Evolutionary conservation across 2,329 filamentous ascomycete genomes (phyloP).

Genomic region (Parascedosporium putredinis): DNA sequence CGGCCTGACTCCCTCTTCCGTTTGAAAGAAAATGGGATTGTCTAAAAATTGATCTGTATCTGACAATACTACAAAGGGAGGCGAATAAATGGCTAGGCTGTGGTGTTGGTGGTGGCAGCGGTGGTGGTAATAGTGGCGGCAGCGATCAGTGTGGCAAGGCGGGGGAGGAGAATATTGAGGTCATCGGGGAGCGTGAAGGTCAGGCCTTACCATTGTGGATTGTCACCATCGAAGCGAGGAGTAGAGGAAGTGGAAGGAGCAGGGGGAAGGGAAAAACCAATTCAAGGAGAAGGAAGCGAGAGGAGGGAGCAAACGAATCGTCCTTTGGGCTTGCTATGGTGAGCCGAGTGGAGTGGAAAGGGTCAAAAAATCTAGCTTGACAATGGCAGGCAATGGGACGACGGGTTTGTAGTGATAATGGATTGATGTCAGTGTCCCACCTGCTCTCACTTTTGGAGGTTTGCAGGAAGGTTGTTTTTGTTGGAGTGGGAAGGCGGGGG

Average conservation of each 20-base stretch:
- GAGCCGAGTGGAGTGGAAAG: neutral
- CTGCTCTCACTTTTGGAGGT: neutral
- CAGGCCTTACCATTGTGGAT: constrained; percentile 5
- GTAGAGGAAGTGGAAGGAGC: neutral
- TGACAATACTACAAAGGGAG: neutral
- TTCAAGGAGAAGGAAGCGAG: neutral
- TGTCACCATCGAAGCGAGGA: constrained; percentile 9
- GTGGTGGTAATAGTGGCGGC: constrained; percentile 4
- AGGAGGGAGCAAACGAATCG: neutral
- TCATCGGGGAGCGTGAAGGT: neutral
- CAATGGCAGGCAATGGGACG: neutral
- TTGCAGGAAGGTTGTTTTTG: neutral
- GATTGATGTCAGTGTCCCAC: neutral
- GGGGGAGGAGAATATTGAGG: neutral
- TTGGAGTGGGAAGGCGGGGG: neutral
- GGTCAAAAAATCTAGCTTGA: neutral
- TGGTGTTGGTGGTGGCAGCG: neutral
- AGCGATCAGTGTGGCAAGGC: constrained; percentile 3
- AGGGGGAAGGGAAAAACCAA: constrained; percentile 3
- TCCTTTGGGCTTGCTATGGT: neutral
- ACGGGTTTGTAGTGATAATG: neutral
- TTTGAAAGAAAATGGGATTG: neutral
- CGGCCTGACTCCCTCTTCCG: no score
- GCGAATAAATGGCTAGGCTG: neutral
- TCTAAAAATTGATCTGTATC: neutral